Conservation (phyloP, 345 rosid genomes). For the Viola odorata region DNA sequence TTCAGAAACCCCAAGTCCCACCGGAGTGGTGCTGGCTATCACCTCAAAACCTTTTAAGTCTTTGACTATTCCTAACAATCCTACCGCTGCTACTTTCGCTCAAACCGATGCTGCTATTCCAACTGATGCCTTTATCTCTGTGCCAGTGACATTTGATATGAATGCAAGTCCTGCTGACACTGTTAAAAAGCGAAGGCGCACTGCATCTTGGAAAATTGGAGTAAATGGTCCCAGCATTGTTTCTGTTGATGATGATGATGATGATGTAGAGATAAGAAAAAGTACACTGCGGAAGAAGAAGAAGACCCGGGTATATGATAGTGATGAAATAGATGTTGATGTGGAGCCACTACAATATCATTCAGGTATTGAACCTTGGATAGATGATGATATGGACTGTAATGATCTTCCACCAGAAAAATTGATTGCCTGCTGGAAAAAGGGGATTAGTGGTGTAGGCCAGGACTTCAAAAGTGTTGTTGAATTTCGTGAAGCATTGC, state of each 20-base stretch:
- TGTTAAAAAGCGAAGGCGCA: conserved; percentile 74
- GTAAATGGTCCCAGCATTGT: conserved; percentile 33
- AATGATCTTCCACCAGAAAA: conserved; percentile 33
- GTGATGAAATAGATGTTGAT: conserved; percentile 27
- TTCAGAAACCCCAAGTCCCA: conserved; percentile 14
- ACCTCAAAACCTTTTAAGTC: conserved; percentile 9
- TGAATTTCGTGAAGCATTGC: conserved; percentile 79
- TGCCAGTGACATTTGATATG: conserved; percentile 32
- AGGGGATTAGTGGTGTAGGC: conserved; percentile 75
- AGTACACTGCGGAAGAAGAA: conserved; percentile 25
- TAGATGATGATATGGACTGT: conserved; percentile 12
- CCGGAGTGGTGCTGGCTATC: conserved; percentile 8
- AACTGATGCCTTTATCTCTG: conserved; percentile 16
- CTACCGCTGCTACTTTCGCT: conserved; percentile 10
- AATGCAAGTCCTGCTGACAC: conserved; percentile 61
- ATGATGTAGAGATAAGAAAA: conserved; percentile 32
- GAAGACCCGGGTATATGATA: conserved; percentile 22
- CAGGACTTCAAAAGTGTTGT: conserved; percentile 74
- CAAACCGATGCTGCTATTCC: conserved; percentile 6
- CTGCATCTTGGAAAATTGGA: conserved; percentile 38
- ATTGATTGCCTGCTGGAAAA: conserved; percentile 68
- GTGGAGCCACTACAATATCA: conserved; percentile 22
- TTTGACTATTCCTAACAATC: conserved; percentile 1
- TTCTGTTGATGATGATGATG: conserved; percentile 10
- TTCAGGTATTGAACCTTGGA: conserved; percentile 9